Percentiles rank a stretch among this genome's conserved stretches.
Conservation (phyloP, 2,329 filamentous ascomycete species). For the Colletotrichum sp. region DNA sequence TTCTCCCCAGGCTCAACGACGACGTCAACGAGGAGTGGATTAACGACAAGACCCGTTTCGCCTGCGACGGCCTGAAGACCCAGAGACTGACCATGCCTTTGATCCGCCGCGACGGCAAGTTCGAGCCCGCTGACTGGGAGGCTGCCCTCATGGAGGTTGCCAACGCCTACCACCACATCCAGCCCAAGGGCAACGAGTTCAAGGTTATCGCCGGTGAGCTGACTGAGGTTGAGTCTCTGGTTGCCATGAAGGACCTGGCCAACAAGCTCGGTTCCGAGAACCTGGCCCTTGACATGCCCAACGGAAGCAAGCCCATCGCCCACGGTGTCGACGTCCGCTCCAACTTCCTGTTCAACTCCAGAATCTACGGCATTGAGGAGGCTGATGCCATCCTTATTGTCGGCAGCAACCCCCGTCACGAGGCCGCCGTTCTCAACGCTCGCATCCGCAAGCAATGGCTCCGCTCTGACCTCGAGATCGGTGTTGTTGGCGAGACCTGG, state of each 20-base stretch:
- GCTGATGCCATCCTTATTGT: conserved; percentile 91
- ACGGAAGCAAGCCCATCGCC: conserved; percentile 81
- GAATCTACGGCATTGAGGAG: conserved; percentile 91
- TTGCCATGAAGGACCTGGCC: conserved; percentile 95
- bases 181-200: conserved; percentile 91
- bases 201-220: conserved; percentile 93
- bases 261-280: conserved; percentile 98
- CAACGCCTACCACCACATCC: conserved; percentile 78
- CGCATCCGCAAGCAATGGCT: conserved; percentile 98
- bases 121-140: conserved; percentile 93
- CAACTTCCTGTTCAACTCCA: conserved; percentile 97
- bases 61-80: conserved; percentile 94
- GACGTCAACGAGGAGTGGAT: conserved; percentile 99
- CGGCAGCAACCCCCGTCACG: conserved; percentile 93
- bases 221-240: conserved; percentile 89
- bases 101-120: conserved; percentile 86
- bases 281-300: conserved; percentile 87
- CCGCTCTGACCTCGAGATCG: conserved; percentile 91
- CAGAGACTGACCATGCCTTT: conserved; percentile 93
- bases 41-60: conserved; percentile 97
- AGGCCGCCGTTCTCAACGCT: conserved; percentile 93
- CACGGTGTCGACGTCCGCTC: conserved; percentile 93
- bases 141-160: conserved; percentile 90
- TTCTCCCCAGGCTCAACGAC: conserved; percentile 92
- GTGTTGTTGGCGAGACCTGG: conserved; percentile 87